phyloP scores from a whole-genome alignment of 202 grass and related monocot species.

The Schoenoplectus triqueter region DNA sequence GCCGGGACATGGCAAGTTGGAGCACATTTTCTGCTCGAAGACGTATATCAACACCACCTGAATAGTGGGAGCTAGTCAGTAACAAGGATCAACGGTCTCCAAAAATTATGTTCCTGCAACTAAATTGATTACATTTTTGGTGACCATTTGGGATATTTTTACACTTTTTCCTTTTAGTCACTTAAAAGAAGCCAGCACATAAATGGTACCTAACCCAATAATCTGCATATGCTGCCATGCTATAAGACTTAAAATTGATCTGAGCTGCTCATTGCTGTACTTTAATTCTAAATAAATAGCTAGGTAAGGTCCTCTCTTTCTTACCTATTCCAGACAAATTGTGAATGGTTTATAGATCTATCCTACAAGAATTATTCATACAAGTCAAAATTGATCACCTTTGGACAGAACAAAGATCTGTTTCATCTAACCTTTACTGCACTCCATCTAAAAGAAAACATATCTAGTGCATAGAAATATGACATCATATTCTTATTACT shows the following conservation, averaged over 20 bases:
- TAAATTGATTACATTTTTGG: background rate
- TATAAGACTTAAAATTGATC: background rate
- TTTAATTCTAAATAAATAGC: slow-evolving; percentile 11
- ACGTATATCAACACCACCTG: slow-evolving; percentile 31
- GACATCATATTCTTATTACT: background rate
- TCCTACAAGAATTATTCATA: background rate
- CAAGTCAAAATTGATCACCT: background rate
- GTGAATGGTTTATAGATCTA: background rate
- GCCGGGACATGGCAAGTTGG: slow-evolving; percentile 83
- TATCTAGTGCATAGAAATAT: slow-evolving; percentile 1
- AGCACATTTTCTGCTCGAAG: slow-evolving; percentile 56
- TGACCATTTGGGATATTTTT: background rate
- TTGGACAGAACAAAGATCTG: background rate
- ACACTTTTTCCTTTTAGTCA: background rate
- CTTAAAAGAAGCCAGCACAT: background rate
- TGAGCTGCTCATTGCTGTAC: background rate
- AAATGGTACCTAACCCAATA: background rate
- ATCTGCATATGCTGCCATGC: background rate
- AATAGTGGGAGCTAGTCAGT: slow-evolving; percentile 9
- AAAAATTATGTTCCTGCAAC: background rate
- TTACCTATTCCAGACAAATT: background rate
- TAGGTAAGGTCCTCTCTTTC: background rate
- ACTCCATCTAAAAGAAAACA: background rate
- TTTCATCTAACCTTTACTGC: background rate
- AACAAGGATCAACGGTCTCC: background rate